Percentiles rank a stretch among this genome's conserved stretches.
These are phyloP conservation scores for Chalciporus pseudorubinellus DNA, from an alignment of 768 basidiomycete species.

Conservation along the genomic window DNA sequence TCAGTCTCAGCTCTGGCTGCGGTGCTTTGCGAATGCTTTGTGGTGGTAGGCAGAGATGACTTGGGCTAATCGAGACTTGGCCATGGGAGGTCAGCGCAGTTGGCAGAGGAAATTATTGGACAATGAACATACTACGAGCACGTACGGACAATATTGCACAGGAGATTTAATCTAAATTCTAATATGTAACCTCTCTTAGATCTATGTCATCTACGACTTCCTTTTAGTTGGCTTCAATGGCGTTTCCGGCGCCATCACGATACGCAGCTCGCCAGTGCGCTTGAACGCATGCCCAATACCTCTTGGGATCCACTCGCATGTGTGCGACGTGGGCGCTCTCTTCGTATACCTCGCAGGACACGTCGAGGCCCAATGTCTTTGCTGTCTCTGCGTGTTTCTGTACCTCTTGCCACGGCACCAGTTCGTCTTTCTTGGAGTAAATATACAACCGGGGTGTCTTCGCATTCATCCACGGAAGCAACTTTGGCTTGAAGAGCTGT, in stretches of 20 bases:
- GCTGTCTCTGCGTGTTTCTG: constrained; percentile 26
- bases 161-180: background rate
- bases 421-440: constrained; percentile 31
- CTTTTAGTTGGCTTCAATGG: background rate
- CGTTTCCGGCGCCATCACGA: background rate
- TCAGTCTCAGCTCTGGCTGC: constrained; percentile 2
- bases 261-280: constrained; percentile 21
- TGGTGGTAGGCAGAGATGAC: background rate
- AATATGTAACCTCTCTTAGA: background rate
- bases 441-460: constrained; percentile 36
- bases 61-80: too few species aligned
- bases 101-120: too few species aligned
- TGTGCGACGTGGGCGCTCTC: constrained; percentile 37
- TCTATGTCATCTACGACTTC: background rate
- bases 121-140: background rate
- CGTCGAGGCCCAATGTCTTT: constrained; percentile 23
- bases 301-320: constrained; percentile 27
- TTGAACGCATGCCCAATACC: constrained; percentile 26
- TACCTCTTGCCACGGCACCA: constrained; percentile 30
- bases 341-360: constrained; percentile 31
- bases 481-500: constrained; percentile 17
- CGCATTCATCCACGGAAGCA: constrained; percentile 33
- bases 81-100: too few species aligned
- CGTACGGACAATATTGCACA: background rate
- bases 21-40: background rate